These are phyloP conservation scores for Plantago lanceolata DNA, from an alignment of 305 asterid species.

Conservation along the genomic window DNA sequence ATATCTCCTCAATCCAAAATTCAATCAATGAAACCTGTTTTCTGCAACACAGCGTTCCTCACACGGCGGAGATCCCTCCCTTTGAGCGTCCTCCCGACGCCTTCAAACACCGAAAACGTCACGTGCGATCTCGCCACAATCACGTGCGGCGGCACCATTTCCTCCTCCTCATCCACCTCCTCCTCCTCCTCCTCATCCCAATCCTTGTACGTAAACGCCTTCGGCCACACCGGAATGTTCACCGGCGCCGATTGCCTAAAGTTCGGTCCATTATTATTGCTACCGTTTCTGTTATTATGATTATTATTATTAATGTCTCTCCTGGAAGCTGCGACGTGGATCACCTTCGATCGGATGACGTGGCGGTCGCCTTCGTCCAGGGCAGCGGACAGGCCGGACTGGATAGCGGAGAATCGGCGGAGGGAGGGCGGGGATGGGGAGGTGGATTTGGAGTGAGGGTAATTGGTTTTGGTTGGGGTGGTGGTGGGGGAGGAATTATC, in stretches of 20 bases:
- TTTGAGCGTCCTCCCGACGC: slow-evolving; percentile 78
- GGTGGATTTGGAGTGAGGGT: neutral
- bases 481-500: slow-evolving; percentile 28
- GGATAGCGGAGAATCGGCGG: slow-evolving; percentile 22
- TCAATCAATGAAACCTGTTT: slow-evolving; percentile 85
- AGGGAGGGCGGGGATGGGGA: slow-evolving; percentile 26
- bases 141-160: slow-evolving; percentile 83
- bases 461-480: too few relatives aligned
- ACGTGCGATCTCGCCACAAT: slow-evolving; percentile 75
- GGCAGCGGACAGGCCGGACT: slow-evolving; percentile 60
- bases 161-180: slow-evolving; percentile 41
- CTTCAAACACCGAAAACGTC: slow-evolving; percentile 82
- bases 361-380: slow-evolving; percentile 43
- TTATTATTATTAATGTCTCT: slow-evolving; percentile 20
- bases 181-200: slow-evolving; percentile 23
- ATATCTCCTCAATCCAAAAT: neutral
- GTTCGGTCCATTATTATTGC: slow-evolving; percentile 3
- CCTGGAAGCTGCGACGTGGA: slow-evolving; percentile 28
- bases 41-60: slow-evolving; percentile 77
- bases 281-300: too few relatives aligned
- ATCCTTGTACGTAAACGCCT: slow-evolving; percentile 13
- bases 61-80: slow-evolving; percentile 81
- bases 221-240: slow-evolving; percentile 64
- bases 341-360: slow-evolving; percentile 37
- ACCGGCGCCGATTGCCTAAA: slow-evolving; percentile 77